Percentiles rank a stretch among this genome's conserved stretches.
Conservation (phyloP, 345 rosid genomes). For the Cardamine chenopodiifolia region DNA sequence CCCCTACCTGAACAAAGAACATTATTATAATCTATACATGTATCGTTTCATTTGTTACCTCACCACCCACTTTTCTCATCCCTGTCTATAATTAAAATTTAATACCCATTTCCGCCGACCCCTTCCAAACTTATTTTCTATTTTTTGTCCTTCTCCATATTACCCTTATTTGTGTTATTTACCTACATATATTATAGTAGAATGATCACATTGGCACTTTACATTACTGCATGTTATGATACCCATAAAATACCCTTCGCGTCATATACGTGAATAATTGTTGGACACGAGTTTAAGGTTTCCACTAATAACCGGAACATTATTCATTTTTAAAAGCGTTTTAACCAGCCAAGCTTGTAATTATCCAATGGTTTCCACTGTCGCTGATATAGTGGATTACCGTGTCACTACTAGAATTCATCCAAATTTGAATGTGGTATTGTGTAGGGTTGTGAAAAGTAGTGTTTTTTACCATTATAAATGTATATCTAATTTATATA, state of each 20-base stretch:
- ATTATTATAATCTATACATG: constrained; percentile 28
- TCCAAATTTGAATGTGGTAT: not conserved
- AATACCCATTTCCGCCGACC: constrained; percentile 19
- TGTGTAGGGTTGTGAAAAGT: not conserved
- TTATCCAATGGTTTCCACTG: not conserved
- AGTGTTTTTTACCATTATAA: not conserved
- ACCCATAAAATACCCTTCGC: not conserved
- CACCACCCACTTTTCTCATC: constrained; percentile 26
- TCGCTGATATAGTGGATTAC: too few relatives aligned
- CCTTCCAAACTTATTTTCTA: constrained; percentile 1
- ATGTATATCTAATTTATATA: not conserved
- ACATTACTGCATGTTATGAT: not conserved
- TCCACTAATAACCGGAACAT: not conserved
- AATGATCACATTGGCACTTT: not conserved
- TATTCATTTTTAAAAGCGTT: too few relatives aligned
- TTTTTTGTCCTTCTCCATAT: not conserved
- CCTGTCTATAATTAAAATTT: constrained; percentile 8
- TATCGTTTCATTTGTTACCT: constrained; percentile 28
- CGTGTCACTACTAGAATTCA: not conserved
- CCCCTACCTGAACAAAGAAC: constrained; percentile 14
- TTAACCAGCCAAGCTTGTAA: not conserved
- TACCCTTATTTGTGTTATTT: not conserved
- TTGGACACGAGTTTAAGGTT: not conserved
- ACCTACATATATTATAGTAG: not conserved
- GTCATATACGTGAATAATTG: not conserved